Base-by-base conservation (phyloP, 176 grass and related monocot species). In the Lolium rigidum region DNA sequence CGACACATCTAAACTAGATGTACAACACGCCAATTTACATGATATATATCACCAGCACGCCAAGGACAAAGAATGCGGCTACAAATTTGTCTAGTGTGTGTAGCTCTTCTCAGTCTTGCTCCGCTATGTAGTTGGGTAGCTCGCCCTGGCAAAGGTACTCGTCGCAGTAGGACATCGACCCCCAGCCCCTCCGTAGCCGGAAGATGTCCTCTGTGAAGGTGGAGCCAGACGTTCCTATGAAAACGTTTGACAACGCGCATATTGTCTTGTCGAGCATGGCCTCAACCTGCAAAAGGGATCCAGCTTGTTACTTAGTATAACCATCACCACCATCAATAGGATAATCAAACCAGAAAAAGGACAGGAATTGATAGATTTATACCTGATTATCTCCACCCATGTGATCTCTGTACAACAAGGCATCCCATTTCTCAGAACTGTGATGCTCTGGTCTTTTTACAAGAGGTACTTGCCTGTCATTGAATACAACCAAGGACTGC, bases 201-300 rank as follows among this genome's bases (percentile, higher is more conserved):
- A 95, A 56, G 28, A 98, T 98, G 79, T 98, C 96, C 75, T 98
- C 96, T 0, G 96, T 98, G 81, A 98, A 95, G 43, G 93, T 98
- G 14, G 96, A 98, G 54, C 93, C 96, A 18, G 93, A 87, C 18
- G 96, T 80, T 22, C 96, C 97, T 26, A 99, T 86, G 82, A 99
- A 99, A 21, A 98, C 88, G 4, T 92, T 95, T 0, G 96, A 93
- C 61, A 98, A 24, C 5, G 97, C 88, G 16, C 94, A 95, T 14
- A 98, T 98, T 35, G 97, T 92, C 86, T 98, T 98, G 71, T 98
- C 97, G 20, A 99, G 90, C 97, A 98, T 98, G 5, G 96, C 96
- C 28, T 98, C 96, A 6, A 92, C 92, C 94, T 98, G 70, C 70
- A 86, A 8, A 70, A 17, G 56, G 25, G 22, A 49, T 57, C 51